A percentile compares a stretch with the other conserved stretches of the same genome.
Evolutionary conservation across 192 early-diverging fungal species (phyloP).

Genomic region (Linnemannia exigua): DNA sequence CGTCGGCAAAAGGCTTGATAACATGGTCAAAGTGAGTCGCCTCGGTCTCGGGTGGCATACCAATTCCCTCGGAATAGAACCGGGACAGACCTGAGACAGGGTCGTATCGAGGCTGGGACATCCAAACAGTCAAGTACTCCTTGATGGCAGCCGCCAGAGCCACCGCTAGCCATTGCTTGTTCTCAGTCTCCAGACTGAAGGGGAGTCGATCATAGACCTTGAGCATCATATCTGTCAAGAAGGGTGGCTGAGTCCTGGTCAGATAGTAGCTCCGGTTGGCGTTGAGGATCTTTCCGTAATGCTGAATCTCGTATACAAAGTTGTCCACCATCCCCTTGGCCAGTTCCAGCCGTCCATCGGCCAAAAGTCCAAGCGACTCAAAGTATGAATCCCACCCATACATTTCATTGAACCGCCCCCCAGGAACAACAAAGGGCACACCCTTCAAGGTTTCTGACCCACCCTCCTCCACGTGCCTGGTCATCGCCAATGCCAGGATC

Average conservation of each 20-base stretch:
- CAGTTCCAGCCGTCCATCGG: constrained; percentile 88
- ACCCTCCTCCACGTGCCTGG: constrained; percentile 60
- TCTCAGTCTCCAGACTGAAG: constrained; percentile 59
- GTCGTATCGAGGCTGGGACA: constrained; percentile 84
- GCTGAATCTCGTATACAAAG: constrained; percentile 96
- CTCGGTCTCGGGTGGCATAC: constrained; percentile 99
- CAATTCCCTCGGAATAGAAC: constrained; percentile 90
- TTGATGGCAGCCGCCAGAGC: constrained; percentile 84
- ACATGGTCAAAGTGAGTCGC: constrained; percentile 91
- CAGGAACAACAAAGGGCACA: constrained; percentile 97
- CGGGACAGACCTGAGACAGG: constrained; percentile 80
- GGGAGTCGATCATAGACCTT: constrained; percentile 79
- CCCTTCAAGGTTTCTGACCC: constrained; percentile 71
- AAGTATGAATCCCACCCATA: constrained; percentile 99
- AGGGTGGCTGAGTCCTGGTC: constrained; percentile 97
- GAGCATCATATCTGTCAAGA: constrained; percentile 96
- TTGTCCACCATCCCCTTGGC: constrained; percentile 98
- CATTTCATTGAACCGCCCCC: constrained; percentile 99
- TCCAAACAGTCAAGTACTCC: constrained; percentile 96
- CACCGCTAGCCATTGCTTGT: constrained; percentile 80
- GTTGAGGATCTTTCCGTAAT: constrained; percentile 99
- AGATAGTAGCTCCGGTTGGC: constrained; percentile 99
- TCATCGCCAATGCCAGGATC: constrained; percentile 87
- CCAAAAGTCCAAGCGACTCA: constrained; percentile 89
- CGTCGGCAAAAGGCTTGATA: constrained; percentile 83